Evolutionary conservation across 371 early-diverging fungal genomes (phyloP), one percentile per base, ranked within the genome.

Genomic region (Zopfochytrium polystomum): DNA sequence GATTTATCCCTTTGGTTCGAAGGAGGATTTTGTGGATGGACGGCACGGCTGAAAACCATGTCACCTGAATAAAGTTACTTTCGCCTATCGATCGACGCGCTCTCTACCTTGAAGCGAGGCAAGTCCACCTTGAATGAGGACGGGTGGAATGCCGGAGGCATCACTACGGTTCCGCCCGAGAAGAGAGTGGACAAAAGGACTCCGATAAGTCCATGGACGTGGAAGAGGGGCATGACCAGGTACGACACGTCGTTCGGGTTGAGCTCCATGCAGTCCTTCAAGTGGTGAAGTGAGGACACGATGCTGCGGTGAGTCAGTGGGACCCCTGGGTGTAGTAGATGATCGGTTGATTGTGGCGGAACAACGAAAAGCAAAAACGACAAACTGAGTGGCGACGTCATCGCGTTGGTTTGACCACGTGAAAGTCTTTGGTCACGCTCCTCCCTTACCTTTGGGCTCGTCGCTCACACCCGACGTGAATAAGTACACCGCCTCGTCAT

Each of bases 221-320:
- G 94, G 78, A 91, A 91, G n/a, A 93, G 78, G 3, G 94, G 93
- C 93, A 92, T 92, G 11, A 92, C 92, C 30, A 91, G 57, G 55
- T 85, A 76, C 2, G 89, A 83, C 6, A 81, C 65, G 68, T 93
- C 94, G 2, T 55, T 33, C 7, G 80, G 62, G 1, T 65, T 66
- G 26, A 93, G 75, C 30, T 83, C 66, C 66, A 90, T 91, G 2
- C 91, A 87, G 13, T 70, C 53, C 18, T 80, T 63, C 52, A 91
- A 90, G 71, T 91, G 92, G 27, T 65, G 65, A 82, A 91, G 85
- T 0, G 90, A 83, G 18, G 81, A 81, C 3, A 84, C 72, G 32
- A 93, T 71, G 69, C 91, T 91, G 35, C 73, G 73, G 62, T 92
- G 92, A n/a, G 89, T 82, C 50, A 93, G 79, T 25, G 92, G 93